These are phyloP conservation scores for Gnomoniopsis smithogilvyi DNA, from an alignment of 2,329 filamentous ascomycete genomes.

Conservation along the genomic window DNA sequence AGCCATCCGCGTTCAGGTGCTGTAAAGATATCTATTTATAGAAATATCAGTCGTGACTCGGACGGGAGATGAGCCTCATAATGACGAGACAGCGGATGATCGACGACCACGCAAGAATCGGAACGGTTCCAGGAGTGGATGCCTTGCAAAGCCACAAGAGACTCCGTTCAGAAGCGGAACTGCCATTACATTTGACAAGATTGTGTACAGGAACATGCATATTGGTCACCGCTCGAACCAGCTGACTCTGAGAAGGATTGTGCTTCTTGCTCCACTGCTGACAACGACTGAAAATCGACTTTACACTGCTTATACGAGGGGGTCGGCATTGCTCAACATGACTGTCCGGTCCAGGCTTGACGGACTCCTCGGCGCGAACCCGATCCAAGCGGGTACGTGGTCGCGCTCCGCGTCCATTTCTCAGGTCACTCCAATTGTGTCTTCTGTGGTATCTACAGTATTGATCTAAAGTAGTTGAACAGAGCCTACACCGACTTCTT, in stretches of 20 bases:
- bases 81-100: conserved; percentile 3
- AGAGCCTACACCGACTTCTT: no score
- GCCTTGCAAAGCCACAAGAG: not conserved
- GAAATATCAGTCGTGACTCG: not conserved
- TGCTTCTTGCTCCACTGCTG: not conserved
- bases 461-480: no score
- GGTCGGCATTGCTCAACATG: no score
- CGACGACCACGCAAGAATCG: conserved; percentile 1
- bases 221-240: not conserved
- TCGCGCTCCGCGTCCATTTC: no score
- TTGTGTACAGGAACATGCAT: no score
- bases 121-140: not conserved
- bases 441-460: no score
- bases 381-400: no score
- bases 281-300: not conserved
- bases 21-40: not conserved
- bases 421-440: no score
- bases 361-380: no score
- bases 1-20: no score
- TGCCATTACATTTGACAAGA: not conserved
- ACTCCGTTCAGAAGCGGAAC: not conserved
- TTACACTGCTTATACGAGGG: not conserved
- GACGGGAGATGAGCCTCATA: conserved; percentile 6
- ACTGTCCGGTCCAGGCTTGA: no score
- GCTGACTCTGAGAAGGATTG: not conserved